Conservation (phyloP, 2,329 filamentous ascomycete species). For the Emergomyces africanus region DNA sequence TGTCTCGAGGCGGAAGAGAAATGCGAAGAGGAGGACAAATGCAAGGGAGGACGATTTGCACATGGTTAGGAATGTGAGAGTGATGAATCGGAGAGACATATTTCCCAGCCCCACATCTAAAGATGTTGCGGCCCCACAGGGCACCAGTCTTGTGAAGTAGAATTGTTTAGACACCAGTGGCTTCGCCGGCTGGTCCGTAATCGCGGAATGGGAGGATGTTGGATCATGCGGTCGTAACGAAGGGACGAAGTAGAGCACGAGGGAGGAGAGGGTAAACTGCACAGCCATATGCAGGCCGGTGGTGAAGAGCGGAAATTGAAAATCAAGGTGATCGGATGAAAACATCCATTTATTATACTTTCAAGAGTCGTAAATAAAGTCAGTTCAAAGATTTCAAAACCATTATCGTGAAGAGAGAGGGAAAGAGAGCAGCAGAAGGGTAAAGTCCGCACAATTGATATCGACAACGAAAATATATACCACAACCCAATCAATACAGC, state of each 20-base stretch:
- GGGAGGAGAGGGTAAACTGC: constrained; percentile 67
- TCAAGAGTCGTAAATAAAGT: constrained; percentile 2
- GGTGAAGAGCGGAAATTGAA: constrained; percentile 89
- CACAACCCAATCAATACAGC: constrained; percentile 71
- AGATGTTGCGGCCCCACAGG: constrained; percentile 84
- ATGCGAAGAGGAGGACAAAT: constrained; percentile 91
- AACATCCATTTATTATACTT: constrained; percentile 99
- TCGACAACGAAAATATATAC: constrained; percentile 86
- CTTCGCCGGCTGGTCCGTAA: constrained; percentile 26
- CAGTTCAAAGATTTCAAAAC: constrained; percentile 7
- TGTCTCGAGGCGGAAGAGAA: constrained; percentile 79
- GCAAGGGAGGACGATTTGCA: constrained; percentile 95
- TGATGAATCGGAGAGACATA: constrained; percentile 90
- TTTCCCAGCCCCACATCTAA: constrained; percentile 95
- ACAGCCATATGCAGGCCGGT: constrained; percentile 93
- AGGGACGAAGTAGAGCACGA: constrained; percentile 72
- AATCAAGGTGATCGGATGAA: constrained; percentile 68
- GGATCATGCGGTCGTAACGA: constrained; percentile 53
- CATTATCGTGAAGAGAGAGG: not conserved
- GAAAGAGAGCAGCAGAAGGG: not conserved
- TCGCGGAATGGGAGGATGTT: constrained; percentile 18
- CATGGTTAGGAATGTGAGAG: constrained; percentile 97
- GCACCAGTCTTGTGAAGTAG: constrained; percentile 81
- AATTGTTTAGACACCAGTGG: constrained; percentile 46
- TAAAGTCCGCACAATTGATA: constrained; percentile 66